A percentile compares a stretch with the other conserved stretches of the same genome.
Conservation (phyloP, 805 yeast genomes). For the Kodamaea lidongshanica region DNA sequence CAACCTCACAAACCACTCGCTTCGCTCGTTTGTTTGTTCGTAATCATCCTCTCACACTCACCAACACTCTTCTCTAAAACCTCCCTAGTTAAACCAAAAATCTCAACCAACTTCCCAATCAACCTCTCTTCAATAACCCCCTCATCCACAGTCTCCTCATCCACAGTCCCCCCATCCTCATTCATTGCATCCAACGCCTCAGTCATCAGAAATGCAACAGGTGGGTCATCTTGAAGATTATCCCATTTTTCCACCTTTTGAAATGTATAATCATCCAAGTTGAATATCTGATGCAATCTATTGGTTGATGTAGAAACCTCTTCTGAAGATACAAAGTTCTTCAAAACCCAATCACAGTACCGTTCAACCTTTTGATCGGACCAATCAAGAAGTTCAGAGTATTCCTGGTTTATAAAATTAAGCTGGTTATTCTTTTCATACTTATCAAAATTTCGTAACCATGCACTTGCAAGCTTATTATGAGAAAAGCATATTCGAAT, state of each 20-base stretch:
- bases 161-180: not conserved
- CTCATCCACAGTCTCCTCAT: not conserved
- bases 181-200: constrained; percentile 1
- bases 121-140: constrained; percentile 1
- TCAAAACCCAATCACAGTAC: constrained; percentile 48
- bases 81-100: constrained; percentile 5
- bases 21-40: too few species aligned
- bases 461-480: constrained; percentile 11
- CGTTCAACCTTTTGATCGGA: constrained; percentile 36
- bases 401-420: constrained; percentile 10
- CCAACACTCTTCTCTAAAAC: constrained; percentile 4
- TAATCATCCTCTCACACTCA: constrained; percentile 1
- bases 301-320: constrained; percentile 23
- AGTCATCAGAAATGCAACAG: not conserved
- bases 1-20: too few species aligned
- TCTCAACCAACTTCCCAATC: constrained; percentile 1
- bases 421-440: constrained; percentile 17
- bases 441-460: constrained; percentile 15
- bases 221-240: constrained; percentile 1
- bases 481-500: constrained; percentile 18
- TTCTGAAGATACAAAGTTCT: constrained; percentile 21
- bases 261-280: constrained; percentile 11
- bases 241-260: not conserved
- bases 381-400: constrained; percentile 42
- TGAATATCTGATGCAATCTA: constrained; percentile 29